Evolutionary conservation across 202 grass and related monocot species (phyloP), one percentile per base, ranked within the genome.

Genomic region (Schoenoplectus tabernaemontani): DNA sequence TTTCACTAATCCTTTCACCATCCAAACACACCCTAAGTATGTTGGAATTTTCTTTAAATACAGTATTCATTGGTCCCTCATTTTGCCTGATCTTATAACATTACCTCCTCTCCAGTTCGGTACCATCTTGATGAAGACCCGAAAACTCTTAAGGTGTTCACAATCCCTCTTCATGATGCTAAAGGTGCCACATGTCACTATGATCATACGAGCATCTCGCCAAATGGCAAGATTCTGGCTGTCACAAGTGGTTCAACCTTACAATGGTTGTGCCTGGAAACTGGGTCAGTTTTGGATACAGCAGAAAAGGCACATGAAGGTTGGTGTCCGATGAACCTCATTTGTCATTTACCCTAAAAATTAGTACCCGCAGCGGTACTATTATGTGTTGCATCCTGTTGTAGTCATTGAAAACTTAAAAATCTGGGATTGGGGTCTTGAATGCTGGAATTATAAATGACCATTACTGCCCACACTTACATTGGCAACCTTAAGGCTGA

Each of bases 121-220:
- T 99, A 99, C 81, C 92, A 99, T 83, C 91, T 99, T 79, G 96
- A 96, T 24, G 96, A 96, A 86, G 96, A 99, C 51, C 96, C 92
- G 3, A 99, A 99, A 85, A 93, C 92, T 62, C 77, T 96, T 82
- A 93, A 82, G 91, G 80, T 93, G 79, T 91, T 99, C 0, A 16
- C 86, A 62, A 91, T 99, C 78, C 92, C 90, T 61, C 84, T 96
- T 38, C 84, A 87, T 78, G 96, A 99, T 80, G 80, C 85, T 48
- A 96, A 96, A 87, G 96, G 88, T 60, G 78, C 84, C 51, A 54
- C 82, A 82, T 89, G 92, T 77, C 76, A 80, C 5, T 96, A 99
- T 83, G 85, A 99, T 67, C 90, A 96, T 79, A 91, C 96, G 81
- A 87, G 76, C 66, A 75, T 96, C 60, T 93, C 92, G 54, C 92